phyloP scores from a whole-genome alignment of 345 rosid genomes.

The Psidium guajava region DNA sequence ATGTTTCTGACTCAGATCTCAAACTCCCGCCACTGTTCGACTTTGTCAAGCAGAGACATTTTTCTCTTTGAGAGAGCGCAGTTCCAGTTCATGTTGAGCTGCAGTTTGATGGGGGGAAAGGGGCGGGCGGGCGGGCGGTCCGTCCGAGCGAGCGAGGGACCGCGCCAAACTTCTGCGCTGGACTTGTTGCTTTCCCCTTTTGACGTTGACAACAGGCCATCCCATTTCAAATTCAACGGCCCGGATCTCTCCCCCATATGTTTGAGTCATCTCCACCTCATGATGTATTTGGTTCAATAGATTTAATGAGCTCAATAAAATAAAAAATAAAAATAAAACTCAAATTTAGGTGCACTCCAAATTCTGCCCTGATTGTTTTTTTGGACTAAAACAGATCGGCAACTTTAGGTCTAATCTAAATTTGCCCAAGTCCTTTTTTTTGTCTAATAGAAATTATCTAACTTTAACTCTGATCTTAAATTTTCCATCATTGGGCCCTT shows the following conservation, averaged over 20 bases:
- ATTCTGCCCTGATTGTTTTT: too few relatives aligned
- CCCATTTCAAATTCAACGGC: conserved; percentile 24
- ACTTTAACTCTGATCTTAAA: neutral
- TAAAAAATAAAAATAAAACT: too few relatives aligned
- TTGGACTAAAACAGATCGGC: too few relatives aligned
- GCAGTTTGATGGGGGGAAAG: neutral
- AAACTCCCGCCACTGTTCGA: neutral
- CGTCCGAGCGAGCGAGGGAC: neutral
- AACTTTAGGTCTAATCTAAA: neutral
- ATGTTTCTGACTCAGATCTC: neutral
- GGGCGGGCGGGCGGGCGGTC: neutral
- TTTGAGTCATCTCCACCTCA: neutral
- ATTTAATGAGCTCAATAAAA: neutral
- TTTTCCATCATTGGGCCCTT: neutral
- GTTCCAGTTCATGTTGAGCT: neutral
- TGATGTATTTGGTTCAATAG: neutral
- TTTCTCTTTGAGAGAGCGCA: neutral
- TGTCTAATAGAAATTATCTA: too few relatives aligned
- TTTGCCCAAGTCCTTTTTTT: too few relatives aligned
- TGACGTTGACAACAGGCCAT: neutral
- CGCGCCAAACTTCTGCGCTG: conserved; percentile 17
- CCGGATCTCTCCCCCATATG: conserved; percentile 4
- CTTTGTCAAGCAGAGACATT: neutral
- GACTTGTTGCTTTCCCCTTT: conserved; percentile 13
- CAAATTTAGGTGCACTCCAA: neutral